A percentile compares a stretch with the other conserved stretches of the same genome.
Conservation (phyloP, 1,284 basidiomycete genomes). For the Thecaphora thlaspeos region DNA sequence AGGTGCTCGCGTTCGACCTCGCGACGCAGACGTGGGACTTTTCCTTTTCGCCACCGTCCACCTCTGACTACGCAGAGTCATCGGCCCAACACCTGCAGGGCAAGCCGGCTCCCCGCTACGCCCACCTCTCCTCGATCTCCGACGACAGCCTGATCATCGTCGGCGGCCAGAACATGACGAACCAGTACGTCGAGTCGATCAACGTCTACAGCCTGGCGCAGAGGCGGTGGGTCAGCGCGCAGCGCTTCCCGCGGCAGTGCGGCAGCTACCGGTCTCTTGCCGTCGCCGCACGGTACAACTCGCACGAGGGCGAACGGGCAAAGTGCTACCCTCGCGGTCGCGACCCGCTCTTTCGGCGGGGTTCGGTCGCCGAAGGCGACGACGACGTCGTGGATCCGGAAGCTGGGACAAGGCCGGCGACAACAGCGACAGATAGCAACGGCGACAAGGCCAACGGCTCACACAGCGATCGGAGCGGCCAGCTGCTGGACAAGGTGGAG, state of each 20-base stretch:
- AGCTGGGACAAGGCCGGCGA: no score
- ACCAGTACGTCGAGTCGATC: slow-evolving; percentile 59
- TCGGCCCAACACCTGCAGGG: neutral
- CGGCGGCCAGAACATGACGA: slow-evolving; percentile 77
- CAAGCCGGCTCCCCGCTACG: slow-evolving; percentile 41
- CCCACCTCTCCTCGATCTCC: slow-evolving; percentile 45
- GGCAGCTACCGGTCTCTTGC: slow-evolving; percentile 48
- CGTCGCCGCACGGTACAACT: slow-evolving; percentile 21
- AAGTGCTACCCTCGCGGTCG: slow-evolving; percentile 40
- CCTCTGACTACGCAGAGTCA: neutral
- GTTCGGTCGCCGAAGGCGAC: neutral
- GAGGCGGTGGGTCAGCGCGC: slow-evolving; percentile 32
- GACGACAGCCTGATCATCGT: slow-evolving; percentile 72
- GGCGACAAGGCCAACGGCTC: neutral
- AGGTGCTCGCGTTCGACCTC: slow-evolving; percentile 47
- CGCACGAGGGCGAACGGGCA: slow-evolving; percentile 33
- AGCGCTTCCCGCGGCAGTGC: slow-evolving; percentile 43
- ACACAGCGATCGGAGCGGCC: neutral
- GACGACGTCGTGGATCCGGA: neutral
- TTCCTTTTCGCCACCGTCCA: slow-evolving; percentile 6
- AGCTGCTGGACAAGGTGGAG: slow-evolving; percentile 13
- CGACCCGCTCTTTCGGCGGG: slow-evolving; percentile 14
- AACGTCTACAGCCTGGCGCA: slow-evolving; percentile 43
- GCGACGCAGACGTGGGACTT: slow-evolving; percentile 44
- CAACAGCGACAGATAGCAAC: no score